Evolutionary conservation across 2,329 filamentous ascomycete genomes (phyloP), one percentile per base, ranked within the genome.

Genomic region (Eurotiales sp.): DNA sequence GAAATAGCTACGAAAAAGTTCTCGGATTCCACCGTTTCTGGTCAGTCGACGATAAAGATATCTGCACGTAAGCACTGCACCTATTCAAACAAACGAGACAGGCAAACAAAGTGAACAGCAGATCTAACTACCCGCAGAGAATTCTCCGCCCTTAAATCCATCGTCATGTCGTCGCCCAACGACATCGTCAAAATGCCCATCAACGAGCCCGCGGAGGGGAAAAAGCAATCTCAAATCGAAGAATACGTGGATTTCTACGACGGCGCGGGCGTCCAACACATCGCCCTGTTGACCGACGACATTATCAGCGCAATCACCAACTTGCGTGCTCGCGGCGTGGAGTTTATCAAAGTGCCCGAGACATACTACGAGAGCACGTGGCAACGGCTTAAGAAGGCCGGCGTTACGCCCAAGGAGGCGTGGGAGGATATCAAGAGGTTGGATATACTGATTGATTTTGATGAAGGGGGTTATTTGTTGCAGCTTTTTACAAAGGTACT

Each of bases 11-110:
- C 76, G 91, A 96, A 75, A 82, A 85, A 56, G 88, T 86, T 56
- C 86, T 96, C 23, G 87, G 86, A 50, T 96, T 96, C 81, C 90
- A 96, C 76, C 88, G 91, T 59, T 96, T 96, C 84, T 96, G 92
- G 92, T 90, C 85, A 50, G 91, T 96, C 53, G 92, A 96, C 70
- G 92, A 96, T 77, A 87, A 83, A 60, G 84, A 95, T 67, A 95
- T 96, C 73, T 89, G 84, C 79, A 96, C 70, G 69, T 72, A 62
- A 53, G 70, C 65, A 14, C 12, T 29, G 10, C 11, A 10, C 3
- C 19, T 34, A 11, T 23, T 15, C 5, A n/a, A n/a, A 6, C 23
- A 39, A 34, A 2, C 27, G 8, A 8, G 4, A 4, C 8, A 3
- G 14, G 15, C 12, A 3, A n/a, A 4, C 23, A 1, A 30, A 36